Conservation (phyloP, 139 green algal species). For the Chlorella vulgaris region DNA sequence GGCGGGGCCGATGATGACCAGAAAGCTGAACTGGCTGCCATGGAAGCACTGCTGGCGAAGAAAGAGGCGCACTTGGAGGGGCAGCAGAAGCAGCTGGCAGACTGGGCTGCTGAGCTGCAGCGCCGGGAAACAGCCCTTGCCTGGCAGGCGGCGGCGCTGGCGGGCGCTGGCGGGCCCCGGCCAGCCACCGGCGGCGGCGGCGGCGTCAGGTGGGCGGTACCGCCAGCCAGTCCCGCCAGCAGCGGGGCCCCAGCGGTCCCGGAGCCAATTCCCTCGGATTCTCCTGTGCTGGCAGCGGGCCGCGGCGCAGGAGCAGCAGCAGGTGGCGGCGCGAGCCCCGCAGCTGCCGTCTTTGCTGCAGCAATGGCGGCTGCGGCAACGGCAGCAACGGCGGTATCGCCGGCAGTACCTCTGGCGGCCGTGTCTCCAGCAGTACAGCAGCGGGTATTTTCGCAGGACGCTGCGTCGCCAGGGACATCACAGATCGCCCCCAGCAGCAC, state of each 20-base stretch:
- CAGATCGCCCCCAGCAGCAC: neutral
- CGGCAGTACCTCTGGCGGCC: neutral
- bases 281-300: neutral
- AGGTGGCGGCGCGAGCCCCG: neutral
- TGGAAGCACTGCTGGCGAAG: slow-evolving; percentile 19
- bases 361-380: too few species aligned
- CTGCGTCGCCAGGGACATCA: neutral
- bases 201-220: neutral
- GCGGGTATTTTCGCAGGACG: neutral
- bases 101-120: slow-evolving; percentile 39
- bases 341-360: neutral
- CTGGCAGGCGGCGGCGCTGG: neutral
- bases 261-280: slow-evolving; percentile 22
- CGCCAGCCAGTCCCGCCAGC: neutral
- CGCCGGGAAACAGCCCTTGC: slow-evolving; percentile 26
- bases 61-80: slow-evolving; percentile 42
- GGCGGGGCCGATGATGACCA: neutral
- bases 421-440: neutral
- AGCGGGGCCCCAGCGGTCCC: neutral
- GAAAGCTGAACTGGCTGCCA: slow-evolving; percentile 1
- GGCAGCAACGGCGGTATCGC: neutral
- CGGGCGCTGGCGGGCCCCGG: neutral
- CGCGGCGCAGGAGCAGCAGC: neutral
- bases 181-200: neutral
- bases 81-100: slow-evolving; percentile 36